These are phyloP conservation scores for Meredithiella fracta DNA, from an alignment of 2,329 filamentous ascomycete species.

Conservation along the genomic window DNA sequence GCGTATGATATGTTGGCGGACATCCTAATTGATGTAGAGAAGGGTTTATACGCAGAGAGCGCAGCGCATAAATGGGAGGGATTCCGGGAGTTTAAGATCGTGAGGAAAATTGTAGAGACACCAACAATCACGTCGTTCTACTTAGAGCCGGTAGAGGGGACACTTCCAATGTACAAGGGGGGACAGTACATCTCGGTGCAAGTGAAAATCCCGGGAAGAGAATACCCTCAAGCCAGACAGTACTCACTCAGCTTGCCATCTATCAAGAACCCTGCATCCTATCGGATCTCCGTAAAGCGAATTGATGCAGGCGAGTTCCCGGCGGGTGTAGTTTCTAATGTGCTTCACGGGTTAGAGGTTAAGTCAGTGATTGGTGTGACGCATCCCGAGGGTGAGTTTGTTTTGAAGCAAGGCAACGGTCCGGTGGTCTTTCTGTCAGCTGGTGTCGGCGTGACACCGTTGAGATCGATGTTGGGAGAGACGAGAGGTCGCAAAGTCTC, in stretches of 20 bases:
- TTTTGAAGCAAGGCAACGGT: neutral
- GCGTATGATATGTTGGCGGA: neutral
- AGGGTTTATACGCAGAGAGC: neutral
- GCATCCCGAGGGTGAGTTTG: neutral
- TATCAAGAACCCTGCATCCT: neutral
- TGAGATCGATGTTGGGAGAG: neutral
- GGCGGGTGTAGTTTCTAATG: neutral
- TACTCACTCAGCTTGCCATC: neutral
- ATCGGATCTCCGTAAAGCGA: neutral
- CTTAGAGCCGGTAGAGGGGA: neutral
- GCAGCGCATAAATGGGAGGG: neutral
- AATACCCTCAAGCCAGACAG: neutral
- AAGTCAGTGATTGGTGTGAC: neutral
- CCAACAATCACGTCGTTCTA: neutral
- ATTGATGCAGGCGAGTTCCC: neutral
- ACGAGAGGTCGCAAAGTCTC: neutral
- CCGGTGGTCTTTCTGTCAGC: neutral
- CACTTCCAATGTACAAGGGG: neutral
- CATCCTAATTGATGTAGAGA: neutral
- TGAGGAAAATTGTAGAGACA: neutral
- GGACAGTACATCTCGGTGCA: neutral
- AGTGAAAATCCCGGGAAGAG: neutral
- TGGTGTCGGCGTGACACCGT: neutral
- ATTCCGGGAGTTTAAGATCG: neutral
- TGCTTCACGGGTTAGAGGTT: neutral